Percentiles rank a stretch among this genome's conserved stretches.
Conservation (phyloP, 2,329 filamentous ascomycete genomes). For the Aphanocladium album region DNA sequence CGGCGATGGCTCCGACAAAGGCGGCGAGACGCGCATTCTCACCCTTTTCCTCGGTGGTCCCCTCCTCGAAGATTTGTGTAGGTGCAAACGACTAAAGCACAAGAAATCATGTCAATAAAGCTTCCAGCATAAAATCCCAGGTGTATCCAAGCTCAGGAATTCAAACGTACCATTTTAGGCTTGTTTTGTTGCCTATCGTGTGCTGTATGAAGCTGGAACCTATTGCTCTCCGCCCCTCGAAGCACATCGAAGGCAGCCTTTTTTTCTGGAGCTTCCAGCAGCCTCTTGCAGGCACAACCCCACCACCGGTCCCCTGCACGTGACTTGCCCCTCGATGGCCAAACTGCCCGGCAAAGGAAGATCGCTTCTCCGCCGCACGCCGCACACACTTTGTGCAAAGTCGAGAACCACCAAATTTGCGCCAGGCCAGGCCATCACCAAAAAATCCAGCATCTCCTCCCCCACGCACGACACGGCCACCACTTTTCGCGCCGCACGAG, state of each 20-base stretch:
- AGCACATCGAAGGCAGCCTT: constrained; percentile 14
- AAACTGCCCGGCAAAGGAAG: constrained; percentile 29
- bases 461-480: constrained; percentile 25
- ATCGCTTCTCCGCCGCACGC: constrained; percentile 35
- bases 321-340: constrained; percentile 36
- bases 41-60: constrained; percentile 95
- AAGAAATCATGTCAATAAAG: too few relatives aligned
- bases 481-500: constrained; percentile 10
- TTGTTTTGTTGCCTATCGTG: constrained; percentile 6
- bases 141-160: background rate
- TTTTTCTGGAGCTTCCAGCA: constrained; percentile 15
- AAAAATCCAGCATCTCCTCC: constrained; percentile 14
- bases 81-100: constrained; percentile 69
- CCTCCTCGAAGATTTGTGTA: constrained; percentile 96
- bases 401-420: constrained; percentile 36
- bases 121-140: too few relatives aligned
- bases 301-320: constrained; percentile 23
- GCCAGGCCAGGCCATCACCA: constrained; percentile 11
- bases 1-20: constrained; percentile 96
- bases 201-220: constrained; percentile 7
- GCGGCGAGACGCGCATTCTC: constrained; percentile 98
- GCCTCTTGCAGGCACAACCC: constrained; percentile 9
- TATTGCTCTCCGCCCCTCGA: constrained; percentile 13
- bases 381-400: constrained; percentile 31
- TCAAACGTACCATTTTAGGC: constrained; percentile 9